A percentile compares a stretch with the other conserved stretches of the same genome.
phyloP scores from a whole-genome alignment of 176 grass and related monocot species.

The Lolium multiflorum region DNA sequence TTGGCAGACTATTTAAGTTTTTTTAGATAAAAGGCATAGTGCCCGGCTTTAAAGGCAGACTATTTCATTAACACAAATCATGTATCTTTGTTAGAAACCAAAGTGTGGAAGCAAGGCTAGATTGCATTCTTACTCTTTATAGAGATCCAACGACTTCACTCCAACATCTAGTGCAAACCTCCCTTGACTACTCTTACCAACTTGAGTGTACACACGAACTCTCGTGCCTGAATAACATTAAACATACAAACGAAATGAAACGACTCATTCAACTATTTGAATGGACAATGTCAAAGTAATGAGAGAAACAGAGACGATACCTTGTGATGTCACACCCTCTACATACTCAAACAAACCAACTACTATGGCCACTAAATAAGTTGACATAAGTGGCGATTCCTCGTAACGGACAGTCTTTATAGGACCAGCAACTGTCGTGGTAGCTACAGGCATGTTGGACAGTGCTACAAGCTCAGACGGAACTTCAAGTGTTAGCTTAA shows the following conservation, averaged over 20 bases:
- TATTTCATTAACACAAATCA: slow-evolving; percentile 16
- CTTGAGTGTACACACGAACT: slow-evolving; percentile 80
- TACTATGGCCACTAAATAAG: slow-evolving; percentile 90
- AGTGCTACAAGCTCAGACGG: slow-evolving; percentile 66
- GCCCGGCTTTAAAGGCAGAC: not conserved
- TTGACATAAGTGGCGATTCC: slow-evolving; percentile 92
- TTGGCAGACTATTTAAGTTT: not conserved
- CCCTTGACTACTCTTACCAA: slow-evolving; percentile 72
- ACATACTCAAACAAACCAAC: slow-evolving; percentile 77
- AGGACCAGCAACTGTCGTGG: slow-evolving; percentile 46
- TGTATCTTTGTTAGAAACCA: slow-evolving; percentile 21
- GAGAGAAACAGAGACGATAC: slow-evolving; percentile 40
- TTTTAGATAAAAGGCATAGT: too few relatives aligned
- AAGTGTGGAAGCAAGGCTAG: slow-evolving; percentile 2
- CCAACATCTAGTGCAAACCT: slow-evolving; percentile 87
- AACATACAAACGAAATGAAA: slow-evolving; percentile 26
- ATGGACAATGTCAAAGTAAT: slow-evolving; percentile 26
- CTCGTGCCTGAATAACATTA: slow-evolving; percentile 58
- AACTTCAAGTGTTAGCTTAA: slow-evolving; percentile 81
- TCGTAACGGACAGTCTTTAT: slow-evolving; percentile 55
- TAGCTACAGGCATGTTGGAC: slow-evolving; percentile 79
- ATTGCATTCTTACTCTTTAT: slow-evolving; percentile 63
- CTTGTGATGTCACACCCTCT: slow-evolving; percentile 56
- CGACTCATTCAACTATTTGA: not conserved
- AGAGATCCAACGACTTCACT: slow-evolving; percentile 72